Evolutionary conservation across 192 early-diverging fungal species (phyloP).

Genomic region (Coemansia sp.): DNA sequence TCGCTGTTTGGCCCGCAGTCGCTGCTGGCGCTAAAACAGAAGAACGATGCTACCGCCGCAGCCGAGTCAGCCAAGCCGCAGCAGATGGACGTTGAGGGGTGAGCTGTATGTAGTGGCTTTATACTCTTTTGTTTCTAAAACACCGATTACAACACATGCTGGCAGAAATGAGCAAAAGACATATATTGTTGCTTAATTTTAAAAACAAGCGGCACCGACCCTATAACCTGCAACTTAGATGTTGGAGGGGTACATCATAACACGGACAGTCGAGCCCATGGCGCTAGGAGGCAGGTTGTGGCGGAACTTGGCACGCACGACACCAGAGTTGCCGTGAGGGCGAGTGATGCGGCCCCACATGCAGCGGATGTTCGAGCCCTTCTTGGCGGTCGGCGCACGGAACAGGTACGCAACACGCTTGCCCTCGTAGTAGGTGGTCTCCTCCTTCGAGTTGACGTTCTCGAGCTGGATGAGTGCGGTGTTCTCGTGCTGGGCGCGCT

Average conservation of each 20-base stretch:
- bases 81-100: constrained; percentile 20
- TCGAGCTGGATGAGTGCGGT: constrained; percentile 92
- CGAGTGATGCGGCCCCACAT: constrained; percentile 98
- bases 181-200: constrained; percentile 10
- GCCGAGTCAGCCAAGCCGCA: constrained; percentile 2
- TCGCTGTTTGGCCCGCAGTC: constrained; percentile 27
- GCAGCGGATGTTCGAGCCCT: constrained; percentile 92
- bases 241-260: constrained; percentile 97
- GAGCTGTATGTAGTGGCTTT: not conserved
- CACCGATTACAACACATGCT: not conserved
- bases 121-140: not conserved
- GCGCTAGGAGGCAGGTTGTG: constrained; percentile 93
- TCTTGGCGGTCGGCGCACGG: constrained; percentile 82
- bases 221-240: constrained; percentile 41
- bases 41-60: constrained; percentile 22
- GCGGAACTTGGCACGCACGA: constrained; percentile 96
- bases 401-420: constrained; percentile 99
- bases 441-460: constrained; percentile 84
- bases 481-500: constrained; percentile 88
- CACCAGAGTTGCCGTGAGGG: constrained; percentile 93
- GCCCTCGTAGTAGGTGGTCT: constrained; percentile 96
- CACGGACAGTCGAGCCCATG: constrained; percentile 89
- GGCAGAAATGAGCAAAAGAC: not conserved
- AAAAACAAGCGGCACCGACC: not conserved
- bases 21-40: constrained; percentile 31